Evolutionary conservation across 768 basidiomycete genomes (phyloP), one percentile per base, ranked within the genome.

Genomic region (Ramaria rubella): DNA sequence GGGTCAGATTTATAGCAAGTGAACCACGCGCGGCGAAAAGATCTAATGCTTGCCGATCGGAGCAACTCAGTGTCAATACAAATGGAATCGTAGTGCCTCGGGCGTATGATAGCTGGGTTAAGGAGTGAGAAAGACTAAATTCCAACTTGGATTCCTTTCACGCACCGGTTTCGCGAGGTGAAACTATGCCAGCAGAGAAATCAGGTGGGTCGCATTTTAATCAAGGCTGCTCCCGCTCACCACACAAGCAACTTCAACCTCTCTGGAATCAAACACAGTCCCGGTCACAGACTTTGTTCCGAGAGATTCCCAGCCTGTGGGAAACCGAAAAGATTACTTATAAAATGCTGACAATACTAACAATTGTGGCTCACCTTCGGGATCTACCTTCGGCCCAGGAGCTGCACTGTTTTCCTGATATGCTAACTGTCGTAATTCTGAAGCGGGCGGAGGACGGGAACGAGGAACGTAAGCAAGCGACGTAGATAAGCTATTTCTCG

Each of bases 71-170:
- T 3, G 76, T 78, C n/a, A 83, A 57, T 40, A 69, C 64, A 7
- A 85, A 65, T 8, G 81, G 81, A 4, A 83, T 72, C 0, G 76
- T 73, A 7, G 77, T 76, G 6, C 78, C 79, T n/a, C 76, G 64
- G 12, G 79, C 73, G 64, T 75, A 82, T 4, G 70, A 73, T 12
- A 81, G 69, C 81, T 83, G 30, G 34, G 21, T 5, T 15, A 21
- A 7, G 46, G 31, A 31, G 4, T 6, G 43, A 59, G 70, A 62
- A 24, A n/a, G n/a, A n/a, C n/a, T n/a, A n/a, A n/a, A n/a, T n/a
- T n/a, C 30, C 23, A 21, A 24, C n/a, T 7, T 24, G 29, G 9
- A 8, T 24, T 30, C 3, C 11, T 49, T 55, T 36, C 34, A 58
- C 36, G 38, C 52, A 50, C 42, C 17, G 51, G 19, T 17, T 27